Evolutionary conservation across 345 rosid genomes (phyloP).

Genomic region (Raphanus raphanistrum): DNA sequence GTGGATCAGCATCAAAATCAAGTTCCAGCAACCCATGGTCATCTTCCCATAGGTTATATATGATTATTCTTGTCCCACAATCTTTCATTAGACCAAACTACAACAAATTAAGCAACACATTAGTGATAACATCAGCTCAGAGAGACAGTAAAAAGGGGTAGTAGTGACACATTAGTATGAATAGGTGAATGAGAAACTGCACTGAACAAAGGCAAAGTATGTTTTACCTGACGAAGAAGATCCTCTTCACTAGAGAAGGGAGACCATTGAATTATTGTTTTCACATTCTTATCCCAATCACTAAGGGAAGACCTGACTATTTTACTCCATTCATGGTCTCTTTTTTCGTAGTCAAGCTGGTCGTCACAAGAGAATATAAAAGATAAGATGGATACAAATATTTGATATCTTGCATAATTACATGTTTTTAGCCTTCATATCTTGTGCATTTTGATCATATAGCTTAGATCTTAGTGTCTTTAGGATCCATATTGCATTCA

Average conservation of each 20-base stretch:
- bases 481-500: too few species aligned
- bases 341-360: conserved; percentile 79
- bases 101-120: conserved; percentile 25
- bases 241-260: conserved; percentile 78
- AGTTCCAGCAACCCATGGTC: conserved; percentile 82
- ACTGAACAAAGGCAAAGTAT: neutral
- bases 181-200: neutral
- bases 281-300: conserved; percentile 71
- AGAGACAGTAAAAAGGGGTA: neutral
- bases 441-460: too few species aligned
- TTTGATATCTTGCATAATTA: too few species aligned
- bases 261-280: conserved; percentile 76
- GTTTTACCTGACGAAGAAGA: conserved; percentile 72
- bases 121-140: neutral
- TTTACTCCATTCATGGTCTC: conserved; percentile 57
- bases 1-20: conserved; percentile 72
- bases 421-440: too few species aligned
- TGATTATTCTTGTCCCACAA: conserved; percentile 75
- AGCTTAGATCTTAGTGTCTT: too few species aligned
- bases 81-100: conserved; percentile 73
- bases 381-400: neutral
- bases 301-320: conserved; percentile 47
- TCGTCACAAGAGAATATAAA: conserved; percentile 11
- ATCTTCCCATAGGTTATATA: conserved; percentile 96
- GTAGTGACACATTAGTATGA: neutral